Evolutionary conservation across 2,329 filamentous ascomycete genomes (phyloP).

Genomic region (Colletotrichum sp.): DNA sequence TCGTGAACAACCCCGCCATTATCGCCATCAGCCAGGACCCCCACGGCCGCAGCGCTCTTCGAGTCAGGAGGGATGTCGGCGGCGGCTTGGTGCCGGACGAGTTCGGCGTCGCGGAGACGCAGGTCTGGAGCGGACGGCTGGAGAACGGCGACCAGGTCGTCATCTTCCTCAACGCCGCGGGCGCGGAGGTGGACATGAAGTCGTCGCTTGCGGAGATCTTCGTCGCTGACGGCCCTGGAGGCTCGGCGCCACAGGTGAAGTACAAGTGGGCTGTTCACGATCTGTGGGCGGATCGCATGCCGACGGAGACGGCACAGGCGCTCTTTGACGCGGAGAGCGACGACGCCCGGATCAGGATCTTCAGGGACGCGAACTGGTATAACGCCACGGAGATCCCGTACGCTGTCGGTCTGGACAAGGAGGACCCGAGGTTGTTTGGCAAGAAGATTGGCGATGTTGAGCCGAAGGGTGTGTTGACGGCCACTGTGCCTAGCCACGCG

Average conservation of each 20-base stretch:
- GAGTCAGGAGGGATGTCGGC: constrained; percentile 33
- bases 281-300: constrained; percentile 25
- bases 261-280: constrained; percentile 26
- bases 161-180: constrained; percentile 21
- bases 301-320: constrained; percentile 13
- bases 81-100: constrained; percentile 34
- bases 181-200: constrained; percentile 17
- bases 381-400: constrained; percentile 25
- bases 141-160: constrained; percentile 24
- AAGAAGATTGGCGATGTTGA: constrained; percentile 23
- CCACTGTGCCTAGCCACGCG: constrained; percentile 20
- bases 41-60: constrained; percentile 30
- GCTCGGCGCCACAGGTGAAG: constrained; percentile 22
- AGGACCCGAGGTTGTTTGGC: constrained; percentile 24
- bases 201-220: constrained; percentile 26
- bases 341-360: neutral
- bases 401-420: constrained; percentile 20
- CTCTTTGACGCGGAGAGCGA: constrained; percentile 12
- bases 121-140: constrained; percentile 33
- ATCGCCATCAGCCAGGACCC: constrained; percentile 40
- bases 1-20: constrained; percentile 27
- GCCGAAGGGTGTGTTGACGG: constrained; percentile 18
- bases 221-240: constrained; percentile 25
- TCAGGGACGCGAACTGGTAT: constrained; percentile 21
- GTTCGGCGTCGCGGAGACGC: constrained; percentile 28